These are phyloP conservation scores for Flammula alnicola DNA, from an alignment of 1,284 basidiomycete genomes.

Conservation along the genomic window DNA sequence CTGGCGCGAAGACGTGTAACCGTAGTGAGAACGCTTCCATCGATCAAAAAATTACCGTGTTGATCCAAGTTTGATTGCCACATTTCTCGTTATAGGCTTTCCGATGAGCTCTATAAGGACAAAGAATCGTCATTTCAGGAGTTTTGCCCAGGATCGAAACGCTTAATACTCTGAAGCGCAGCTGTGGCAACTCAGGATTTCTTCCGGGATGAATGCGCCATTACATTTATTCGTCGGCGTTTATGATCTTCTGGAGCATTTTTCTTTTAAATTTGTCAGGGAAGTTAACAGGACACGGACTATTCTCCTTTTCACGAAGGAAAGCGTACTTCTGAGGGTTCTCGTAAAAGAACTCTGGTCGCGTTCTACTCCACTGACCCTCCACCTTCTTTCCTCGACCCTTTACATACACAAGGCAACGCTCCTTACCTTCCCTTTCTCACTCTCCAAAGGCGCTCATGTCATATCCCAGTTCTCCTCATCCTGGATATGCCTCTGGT, in stretches of 20 bases:
- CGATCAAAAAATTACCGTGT: conserved; percentile 8
- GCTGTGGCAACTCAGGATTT: conserved; percentile 10
- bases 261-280: neutral
- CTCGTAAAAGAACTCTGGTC: conserved; percentile 1
- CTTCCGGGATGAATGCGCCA: conserved; percentile 5
- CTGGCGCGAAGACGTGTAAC: conserved; percentile 24
- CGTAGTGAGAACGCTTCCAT: conserved; percentile 16
- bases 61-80: conserved; percentile 14
- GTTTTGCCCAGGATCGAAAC: neutral
- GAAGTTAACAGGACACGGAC: neutral
- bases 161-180: conserved; percentile 1
- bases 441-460: conserved; percentile 24
- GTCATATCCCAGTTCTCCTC: conserved; percentile 34
- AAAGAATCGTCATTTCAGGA: neutral
- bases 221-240: conserved; percentile 6
- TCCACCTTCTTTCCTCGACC: conserved; percentile 17
- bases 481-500: conserved; percentile 29
- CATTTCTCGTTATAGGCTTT: conserved; percentile 10
- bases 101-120: conserved; percentile 4
- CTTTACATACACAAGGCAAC: conserved; percentile 6
- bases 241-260: conserved; percentile 6
- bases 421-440: conserved; percentile 22
- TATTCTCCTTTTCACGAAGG: neutral
- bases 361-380: conserved; percentile 1
- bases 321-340: neutral